Percentiles rank a stretch among this genome's conserved stretches.
Conservation (phyloP, 768 basidiomycete genomes). For the Pleurotus cornucopiae region DNA sequence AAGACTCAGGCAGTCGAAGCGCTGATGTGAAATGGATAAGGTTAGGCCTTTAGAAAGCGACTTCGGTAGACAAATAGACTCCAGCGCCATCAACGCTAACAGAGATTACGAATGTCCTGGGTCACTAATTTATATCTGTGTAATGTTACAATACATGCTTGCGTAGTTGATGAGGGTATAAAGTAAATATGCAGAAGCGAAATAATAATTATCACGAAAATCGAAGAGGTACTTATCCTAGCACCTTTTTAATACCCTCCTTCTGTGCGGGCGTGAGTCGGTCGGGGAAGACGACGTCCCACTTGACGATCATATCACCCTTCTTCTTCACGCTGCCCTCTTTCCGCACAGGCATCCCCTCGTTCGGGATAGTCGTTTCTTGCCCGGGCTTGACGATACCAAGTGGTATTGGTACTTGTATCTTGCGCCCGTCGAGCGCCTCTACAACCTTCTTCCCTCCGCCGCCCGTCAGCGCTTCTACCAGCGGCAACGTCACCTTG, state of each 20-base stretch:
- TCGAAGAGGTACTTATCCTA: conserved; percentile 29
- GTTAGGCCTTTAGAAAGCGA: too few species aligned
- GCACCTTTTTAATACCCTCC: conserved; percentile 70
- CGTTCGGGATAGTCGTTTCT: conserved; percentile 63
- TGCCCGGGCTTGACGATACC: conserved; percentile 76
- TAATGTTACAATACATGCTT: neutral
- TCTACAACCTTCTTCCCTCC: conserved; percentile 53
- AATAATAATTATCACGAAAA: neutral
- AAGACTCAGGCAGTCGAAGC: too few species aligned
- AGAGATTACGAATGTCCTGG: too few species aligned
- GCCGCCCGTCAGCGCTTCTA: conserved; percentile 63
- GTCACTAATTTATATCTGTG: neutral
- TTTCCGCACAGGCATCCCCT: conserved; percentile 92
- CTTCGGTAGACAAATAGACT: too few species aligned
- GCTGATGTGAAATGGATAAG: too few species aligned
- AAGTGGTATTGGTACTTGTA: conserved; percentile 63
- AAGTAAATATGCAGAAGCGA: neutral
- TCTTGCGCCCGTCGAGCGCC: conserved; percentile 73
- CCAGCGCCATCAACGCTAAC: too few species aligned
- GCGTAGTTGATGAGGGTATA: neutral
- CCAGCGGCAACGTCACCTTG: conserved; percentile 61
- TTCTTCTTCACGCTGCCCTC: conserved; percentile 64
- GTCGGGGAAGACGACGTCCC: conserved; percentile 84
- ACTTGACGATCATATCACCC: conserved; percentile 80
- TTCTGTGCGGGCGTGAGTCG: conserved; percentile 73